Base-by-base conservation (phyloP, 2,329 filamentous ascomycete genomes). In the Fusarium tanahbumbuense region DNA sequence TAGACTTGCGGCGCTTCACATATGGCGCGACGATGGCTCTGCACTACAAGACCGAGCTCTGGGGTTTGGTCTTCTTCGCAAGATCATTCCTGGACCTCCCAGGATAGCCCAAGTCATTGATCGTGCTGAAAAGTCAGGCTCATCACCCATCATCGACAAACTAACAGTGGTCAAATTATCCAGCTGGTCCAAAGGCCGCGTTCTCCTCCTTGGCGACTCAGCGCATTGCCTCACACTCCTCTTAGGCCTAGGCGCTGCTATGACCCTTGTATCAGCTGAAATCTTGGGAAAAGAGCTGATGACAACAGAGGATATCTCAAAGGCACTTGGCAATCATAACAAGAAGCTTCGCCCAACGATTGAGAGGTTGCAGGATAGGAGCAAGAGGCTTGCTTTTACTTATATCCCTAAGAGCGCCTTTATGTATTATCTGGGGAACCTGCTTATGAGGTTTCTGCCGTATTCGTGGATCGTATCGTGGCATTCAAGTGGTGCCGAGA, bases 231-330 rank as follows among this genome's bases (percentile, higher is more conserved):
- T 37, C 18, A 37, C 34, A 0, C 34, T 37, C 5, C 18, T n/a
- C 0, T 37, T 18, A 11, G 34, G 18, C 3, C 34, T 11, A n/a
- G 34, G 34, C 34, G 34, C 34, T 6, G 3, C 5, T 4, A 11
- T 11, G 18, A 5, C 34, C 18, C 18, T 37, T 2, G 18, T n/a
- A n/a, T 37, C 18, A 1, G 34, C 34, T n/a, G 34, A n/a, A 3
- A 6, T 37, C 0, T 4, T 37, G 18, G 9, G 34, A 0, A 37
- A 37, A n/a, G 10, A 37, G 10, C 3, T n/a, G 2, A n/a, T 37
- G 6, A 2, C 10, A 10, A 37, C 34, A 3, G 10, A 37, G 6
- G 10, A 12, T 4, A 7, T 37, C 3, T 0, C 6, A n/a, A 3
- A 37, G 10, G 18, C 18, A 37, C 18, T 37, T n/a, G 10, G 0